Evolutionary conservation across 495 filamentous ascomycete genomes (phyloP), one percentile per base, ranked within the genome.

Genomic region (Trichoderma gamsii): DNA sequence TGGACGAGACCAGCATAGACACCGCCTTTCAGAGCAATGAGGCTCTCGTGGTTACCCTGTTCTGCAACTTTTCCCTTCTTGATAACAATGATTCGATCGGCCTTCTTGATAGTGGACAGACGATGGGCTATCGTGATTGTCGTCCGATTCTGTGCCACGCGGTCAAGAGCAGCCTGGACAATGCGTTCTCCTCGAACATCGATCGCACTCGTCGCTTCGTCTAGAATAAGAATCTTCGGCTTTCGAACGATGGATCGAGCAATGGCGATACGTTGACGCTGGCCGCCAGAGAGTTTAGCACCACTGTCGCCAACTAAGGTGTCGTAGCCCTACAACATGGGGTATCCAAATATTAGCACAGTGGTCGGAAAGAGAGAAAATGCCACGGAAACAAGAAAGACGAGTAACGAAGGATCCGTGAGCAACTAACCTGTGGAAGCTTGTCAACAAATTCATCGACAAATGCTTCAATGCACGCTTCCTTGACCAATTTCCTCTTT

Each of bases 181-280:
- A 87, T 84, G 9, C 82, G 79, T 69, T 93, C 90, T 68, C 88
- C 88, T 49, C 83, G 83, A 18, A 85, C 83, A 72, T 96, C 92
- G 21, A 96, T 81, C 59, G 91, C 89, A 72, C 86, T 88, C 0
- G 92, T 96, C 0, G 91, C 91, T 73, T 97, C 92, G 74, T 96
- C 92, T 65, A 97, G 79, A 21, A 97, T 88, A 27, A 97, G 78
- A 51, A 97, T 88, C 63, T 87, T 87, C 2, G 92, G 89, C 71
- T 96, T 85, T 64, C 87, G 85, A 32, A 97, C 76, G 68, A 87
- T 87, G 41, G 87, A 87, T 63, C 90, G 78, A 18, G 90, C 89
- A 70, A 92, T 89, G 35, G 88, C 88, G 25, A 91, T 82, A n/a
- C 90, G 79, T 71, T 92, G 90, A 67, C 84, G 85, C 74, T 86